These are phyloP conservation scores for Capsella bursapastoris DNA, from an alignment of 345 rosid species.

Conservation along the genomic window DNA sequence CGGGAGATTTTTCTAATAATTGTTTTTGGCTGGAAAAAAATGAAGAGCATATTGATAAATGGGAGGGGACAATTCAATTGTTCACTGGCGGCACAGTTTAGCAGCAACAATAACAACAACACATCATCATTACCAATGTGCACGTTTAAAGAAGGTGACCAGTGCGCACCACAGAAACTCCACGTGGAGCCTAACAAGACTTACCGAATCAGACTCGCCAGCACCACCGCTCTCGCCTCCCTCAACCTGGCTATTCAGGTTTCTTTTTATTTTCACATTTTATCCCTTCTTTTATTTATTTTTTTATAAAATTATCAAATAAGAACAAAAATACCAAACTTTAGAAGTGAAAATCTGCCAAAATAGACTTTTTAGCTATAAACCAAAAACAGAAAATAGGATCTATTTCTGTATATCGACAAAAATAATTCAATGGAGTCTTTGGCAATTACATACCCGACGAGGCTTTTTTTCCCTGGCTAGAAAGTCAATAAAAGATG, in stretches of 20 bases:
- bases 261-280: not conserved
- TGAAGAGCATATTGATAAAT: constrained; percentile 60
- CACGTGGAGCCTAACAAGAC: constrained; percentile 60
- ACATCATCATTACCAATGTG: constrained; percentile 39
- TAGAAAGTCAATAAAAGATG: not conserved
- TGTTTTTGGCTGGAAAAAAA: not conserved
- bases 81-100: constrained; percentile 59
- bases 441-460: not conserved
- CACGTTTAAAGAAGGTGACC: constrained; percentile 56
- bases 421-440: not conserved
- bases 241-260: constrained; percentile 77
- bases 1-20: too few species aligned
- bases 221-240: constrained; percentile 71
- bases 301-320: not conserved
- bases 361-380: not conserved
- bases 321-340: not conserved
- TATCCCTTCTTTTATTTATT: not conserved
- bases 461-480: not conserved
- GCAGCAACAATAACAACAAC: not conserved
- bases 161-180: constrained; percentile 66
- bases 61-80: constrained; percentile 90
- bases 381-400: not conserved
- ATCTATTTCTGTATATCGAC: not conserved
- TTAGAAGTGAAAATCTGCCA: too few species aligned
- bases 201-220: constrained; percentile 76